Conservation (phyloP, 805 yeast genomes). For the Pichia gijzeniarum region DNA sequence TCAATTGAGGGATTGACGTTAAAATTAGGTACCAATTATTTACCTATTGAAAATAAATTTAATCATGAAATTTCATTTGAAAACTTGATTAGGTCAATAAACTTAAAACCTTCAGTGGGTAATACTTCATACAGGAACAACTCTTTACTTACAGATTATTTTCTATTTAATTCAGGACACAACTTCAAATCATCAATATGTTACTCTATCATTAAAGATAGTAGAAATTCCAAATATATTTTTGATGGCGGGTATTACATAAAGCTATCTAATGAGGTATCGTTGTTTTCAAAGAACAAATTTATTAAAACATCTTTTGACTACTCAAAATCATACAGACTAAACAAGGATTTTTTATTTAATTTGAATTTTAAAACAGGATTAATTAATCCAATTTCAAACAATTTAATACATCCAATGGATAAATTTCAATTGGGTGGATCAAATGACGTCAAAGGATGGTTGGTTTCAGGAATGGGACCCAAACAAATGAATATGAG, state of each 20-base stretch:
- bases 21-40: slow-evolving; percentile 33
- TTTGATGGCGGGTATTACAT: slow-evolving; percentile 38
- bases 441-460: slow-evolving; percentile 51
- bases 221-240: slow-evolving; percentile 37
- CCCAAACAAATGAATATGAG: slow-evolving; percentile 46
- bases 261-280: slow-evolving; percentile 26
- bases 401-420: slow-evolving; percentile 32
- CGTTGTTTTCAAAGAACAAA: slow-evolving; percentile 24
- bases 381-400: slow-evolving; percentile 16
- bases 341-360: slow-evolving; percentile 18
- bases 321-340: slow-evolving; percentile 29
- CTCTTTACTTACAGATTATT: slow-evolving; percentile 29
- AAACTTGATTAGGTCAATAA: slow-evolving; percentile 37
- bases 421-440: slow-evolving; percentile 56
- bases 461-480: slow-evolving; percentile 45
- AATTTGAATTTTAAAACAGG: slow-evolving; percentile 25
- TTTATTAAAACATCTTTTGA: slow-evolving; percentile 40
- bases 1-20: slow-evolving; percentile 37
- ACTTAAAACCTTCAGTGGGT: slow-evolving; percentile 14
- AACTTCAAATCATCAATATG: slow-evolving; percentile 39
- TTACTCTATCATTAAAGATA: slow-evolving; percentile 37
- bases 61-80: slow-evolving; percentile 47
- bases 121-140: slow-evolving; percentile 21
- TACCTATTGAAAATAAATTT: slow-evolving; percentile 24
- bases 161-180: slow-evolving; percentile 37